Base-by-base conservation (phyloP, 768 basidiomycete species). In the Lactarius sanguifluus region DNA sequence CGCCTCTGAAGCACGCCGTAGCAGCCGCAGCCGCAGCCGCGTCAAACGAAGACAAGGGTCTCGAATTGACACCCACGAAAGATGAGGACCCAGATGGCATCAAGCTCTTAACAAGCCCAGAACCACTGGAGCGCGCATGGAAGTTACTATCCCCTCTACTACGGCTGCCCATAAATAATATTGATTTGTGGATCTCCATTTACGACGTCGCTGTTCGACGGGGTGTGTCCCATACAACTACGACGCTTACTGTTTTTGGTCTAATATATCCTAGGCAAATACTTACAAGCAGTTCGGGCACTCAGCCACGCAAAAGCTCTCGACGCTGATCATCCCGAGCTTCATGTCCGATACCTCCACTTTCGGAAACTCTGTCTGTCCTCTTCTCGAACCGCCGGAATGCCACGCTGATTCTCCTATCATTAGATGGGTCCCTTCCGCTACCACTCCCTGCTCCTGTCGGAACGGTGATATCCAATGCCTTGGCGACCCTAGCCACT, bases 51-150 rank as follows among this genome's bases (percentile, higher is more conserved):
- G 91, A 94, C 77, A 89, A 87, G 73, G 90, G 91, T 32, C 81
- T 90, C 0, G 88, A 90, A 52, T 75, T 78, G 1, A 74, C 75
- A 5, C 73, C 80, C 3, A 63, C 78, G 13, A 90, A 86, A 74
- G 94, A 96, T 71, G 91, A 93, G 3, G 95, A 96, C 73, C 91
- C 92, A 0, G 86, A 90, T 23, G 96, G 96, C 28, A 72, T 83
- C 55, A 89, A 91, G 72, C 78, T 94, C 5, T 77, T 94, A 38
- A 76, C 79, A 32, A 79, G 81, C 20, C 69, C 84, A 1, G 87
- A 91, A 63, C 85, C 87, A 3, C 80, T 98, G 5, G 92, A 91
- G 55, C 83, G 84, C 18, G 94, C 95, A 0, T 81, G 83, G 58
- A 91, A 90, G 72, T 73, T 92, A 23, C 79, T 96, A 30, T 78